Percentiles rank a stretch among this genome's conserved stretches.
phyloP scores from a whole-genome alignment of 2,329 filamentous ascomycete species.

The Penicillium sp. region DNA sequence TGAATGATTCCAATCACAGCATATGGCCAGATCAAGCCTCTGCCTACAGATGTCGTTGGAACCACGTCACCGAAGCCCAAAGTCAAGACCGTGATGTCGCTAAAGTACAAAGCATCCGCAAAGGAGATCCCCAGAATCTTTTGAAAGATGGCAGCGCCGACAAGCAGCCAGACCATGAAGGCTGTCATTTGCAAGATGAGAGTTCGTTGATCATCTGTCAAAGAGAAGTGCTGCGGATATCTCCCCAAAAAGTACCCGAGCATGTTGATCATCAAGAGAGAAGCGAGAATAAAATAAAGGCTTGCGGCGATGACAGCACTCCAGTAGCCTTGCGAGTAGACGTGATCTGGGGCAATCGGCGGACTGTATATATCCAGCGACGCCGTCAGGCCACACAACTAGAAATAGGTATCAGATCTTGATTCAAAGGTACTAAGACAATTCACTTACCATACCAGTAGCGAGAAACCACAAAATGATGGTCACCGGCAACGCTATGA shows the following conservation, averaged over 20 bases:
- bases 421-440: not conserved
- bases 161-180: conserved; percentile 75
- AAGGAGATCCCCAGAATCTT: conserved; percentile 71
- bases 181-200: conserved; percentile 87
- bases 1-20: conserved; percentile 80
- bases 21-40: conserved; percentile 77
- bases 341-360: conserved; percentile 48
- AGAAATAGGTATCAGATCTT: not conserved
- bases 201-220: conserved; percentile 78
- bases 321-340: conserved; percentile 80
- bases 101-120: conserved; percentile 76
- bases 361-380: conserved; percentile 63
- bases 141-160: conserved; percentile 74
- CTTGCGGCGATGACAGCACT: conserved; percentile 77
- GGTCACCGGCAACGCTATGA: conserved; percentile 76
- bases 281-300: conserved; percentile 75
- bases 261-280: conserved; percentile 76
- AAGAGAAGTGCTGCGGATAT: conserved; percentile 73
- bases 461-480: conserved; percentile 74
- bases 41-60: conserved; percentile 56
- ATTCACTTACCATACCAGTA: conserved; percentile 53
- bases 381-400: conserved; percentile 65
- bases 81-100: conserved; percentile 65
- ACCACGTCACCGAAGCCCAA: conserved; percentile 63
- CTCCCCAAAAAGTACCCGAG: conserved; percentile 71